Base-by-base conservation (phyloP, 495 filamentous ascomycete species). In the Lasiosphaeria hispida region DNA sequence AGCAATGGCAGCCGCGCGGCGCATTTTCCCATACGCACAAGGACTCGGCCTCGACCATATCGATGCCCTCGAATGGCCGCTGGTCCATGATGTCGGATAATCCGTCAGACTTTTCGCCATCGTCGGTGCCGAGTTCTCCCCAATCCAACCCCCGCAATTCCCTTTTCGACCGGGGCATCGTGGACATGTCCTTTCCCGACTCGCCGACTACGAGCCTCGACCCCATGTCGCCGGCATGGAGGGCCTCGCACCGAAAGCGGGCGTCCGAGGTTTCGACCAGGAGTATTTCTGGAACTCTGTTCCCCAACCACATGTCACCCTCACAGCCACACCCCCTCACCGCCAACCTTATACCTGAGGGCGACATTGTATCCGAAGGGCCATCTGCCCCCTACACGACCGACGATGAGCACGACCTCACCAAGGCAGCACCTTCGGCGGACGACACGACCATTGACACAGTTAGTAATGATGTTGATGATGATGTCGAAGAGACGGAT, bases 61-160 rank as follows among this genome's bases (percentile, higher is more conserved):
- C 57, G 77, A 83, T 59, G 69, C 78, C 58, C 60, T 76, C 59
- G 34, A 79, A 59, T 68, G 75, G 80, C 34, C 80, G 83, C 18
- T 91, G 85, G 85, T 90, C 90, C 0, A 65, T 82, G 10, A 80
- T 87, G 45, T 86, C 87, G 7, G 77, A 77, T 19, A 74, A 74
- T 9, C 77, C 77, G 6, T 83, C 87, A n/a, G 85, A 87, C 15
- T 78, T 82, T 59, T 74, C 80, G 3, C 63, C 80, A 0, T 91
- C 90, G 9, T 93, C 92, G 0, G 74, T 85, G n/a, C 85, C 91
- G 4, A 91, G 84, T 65, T 96, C 92, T 2, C 92, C 93, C 4
- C 80, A 80, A 19, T 93, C 91, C 2, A 84, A 79, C 13, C 86
- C 85, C 65, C 82, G 86, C 11, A 84, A 84, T 17, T 88, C 90